phyloP scores from a whole-genome alignment of 495 filamentous ascomycete genomes.

The Paragyromitra xinjiangensis region DNA sequence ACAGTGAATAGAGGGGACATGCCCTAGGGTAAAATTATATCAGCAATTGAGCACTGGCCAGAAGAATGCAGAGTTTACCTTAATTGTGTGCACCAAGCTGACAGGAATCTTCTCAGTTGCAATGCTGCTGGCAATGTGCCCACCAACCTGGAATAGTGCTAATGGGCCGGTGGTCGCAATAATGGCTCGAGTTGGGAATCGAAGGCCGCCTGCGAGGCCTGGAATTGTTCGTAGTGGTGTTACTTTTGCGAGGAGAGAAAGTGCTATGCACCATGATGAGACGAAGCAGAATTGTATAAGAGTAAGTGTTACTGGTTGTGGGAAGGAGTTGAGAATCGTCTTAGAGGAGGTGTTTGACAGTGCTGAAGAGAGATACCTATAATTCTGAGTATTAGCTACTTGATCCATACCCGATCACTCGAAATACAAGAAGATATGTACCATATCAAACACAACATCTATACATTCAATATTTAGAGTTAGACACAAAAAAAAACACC shows the following conservation, averaged over 20 bases:
- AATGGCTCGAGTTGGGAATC: conserved; percentile 81
- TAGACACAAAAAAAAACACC: conserved; percentile 11
- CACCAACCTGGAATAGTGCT: conserved; percentile 89
- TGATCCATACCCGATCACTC: conserved; percentile 76
- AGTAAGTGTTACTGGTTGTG: conserved; percentile 91
- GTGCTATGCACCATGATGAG: conserved; percentile 83
- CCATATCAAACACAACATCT: conserved; percentile 59
- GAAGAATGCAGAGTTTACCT: conserved; percentile 58
- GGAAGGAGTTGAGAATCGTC: conserved; percentile 91
- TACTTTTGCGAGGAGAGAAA: conserved; percentile 72
- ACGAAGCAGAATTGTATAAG: conserved; percentile 96
- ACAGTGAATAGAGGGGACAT: conserved; percentile 97
- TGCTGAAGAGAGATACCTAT: conserved; percentile 93
- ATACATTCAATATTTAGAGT: conserved; percentile 24
- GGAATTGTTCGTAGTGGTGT: conserved; percentile 68
- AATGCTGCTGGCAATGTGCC: conserved; percentile 91
- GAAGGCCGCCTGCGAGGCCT: conserved; percentile 81
- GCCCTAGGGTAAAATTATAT: conserved; percentile 61
- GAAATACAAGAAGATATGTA: conserved; percentile 23
- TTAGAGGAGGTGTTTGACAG: conserved; percentile 98
- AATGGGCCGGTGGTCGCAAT: conserved; percentile 87
- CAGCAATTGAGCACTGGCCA: background rate
- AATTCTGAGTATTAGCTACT: conserved; percentile 15
- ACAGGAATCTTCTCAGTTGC: conserved; percentile 95
- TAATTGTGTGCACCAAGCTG: conserved; percentile 97